A percentile compares a stretch with the other conserved stretches of the same genome.
phyloP scores from a whole-genome alignment of 768 basidiomycete genomes.

The Psilocybe cyanescens region DNA sequence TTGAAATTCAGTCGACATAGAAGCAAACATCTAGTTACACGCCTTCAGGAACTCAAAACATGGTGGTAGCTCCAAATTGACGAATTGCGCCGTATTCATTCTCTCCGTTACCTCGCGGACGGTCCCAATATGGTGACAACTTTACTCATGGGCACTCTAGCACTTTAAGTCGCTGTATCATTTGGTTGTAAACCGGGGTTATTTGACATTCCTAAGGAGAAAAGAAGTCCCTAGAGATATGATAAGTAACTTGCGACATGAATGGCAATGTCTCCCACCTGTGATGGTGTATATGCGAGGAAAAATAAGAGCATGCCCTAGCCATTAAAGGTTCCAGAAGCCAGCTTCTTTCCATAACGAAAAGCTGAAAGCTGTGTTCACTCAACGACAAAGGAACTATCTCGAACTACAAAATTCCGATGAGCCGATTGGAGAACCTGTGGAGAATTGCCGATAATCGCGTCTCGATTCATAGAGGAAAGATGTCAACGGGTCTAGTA shows the following conservation, averaged over 20 bases:
- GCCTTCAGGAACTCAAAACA: slow-evolving; percentile 24
- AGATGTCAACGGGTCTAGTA: neutral
- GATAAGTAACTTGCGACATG: neutral
- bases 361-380: neutral
- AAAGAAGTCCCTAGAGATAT: neutral
- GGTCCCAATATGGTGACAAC: slow-evolving; percentile 10
- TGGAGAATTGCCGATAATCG: neutral
- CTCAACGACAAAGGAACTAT: neutral
- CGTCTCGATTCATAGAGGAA: neutral
- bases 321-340: neutral
- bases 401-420: neutral
- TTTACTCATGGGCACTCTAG: slow-evolving; percentile 10
- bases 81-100: slow-evolving; percentile 12
- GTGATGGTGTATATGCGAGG: neutral
- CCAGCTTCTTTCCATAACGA: neutral
- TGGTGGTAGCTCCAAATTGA: slow-evolving; percentile 12
- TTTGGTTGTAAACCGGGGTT: slow-evolving; percentile 3
- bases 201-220: slow-evolving; percentile 1
- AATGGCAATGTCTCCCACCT: neutral
- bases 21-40: slow-evolving; percentile 14
- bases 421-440: neutral
- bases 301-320: too few relatives aligned
- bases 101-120: slow-evolving; percentile 20
- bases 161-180: neutral
- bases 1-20: slow-evolving; percentile 11